Evolutionary conservation across 2,329 filamentous ascomycete species (phyloP).

Genomic region (Colletotrichum australisinense): DNA sequence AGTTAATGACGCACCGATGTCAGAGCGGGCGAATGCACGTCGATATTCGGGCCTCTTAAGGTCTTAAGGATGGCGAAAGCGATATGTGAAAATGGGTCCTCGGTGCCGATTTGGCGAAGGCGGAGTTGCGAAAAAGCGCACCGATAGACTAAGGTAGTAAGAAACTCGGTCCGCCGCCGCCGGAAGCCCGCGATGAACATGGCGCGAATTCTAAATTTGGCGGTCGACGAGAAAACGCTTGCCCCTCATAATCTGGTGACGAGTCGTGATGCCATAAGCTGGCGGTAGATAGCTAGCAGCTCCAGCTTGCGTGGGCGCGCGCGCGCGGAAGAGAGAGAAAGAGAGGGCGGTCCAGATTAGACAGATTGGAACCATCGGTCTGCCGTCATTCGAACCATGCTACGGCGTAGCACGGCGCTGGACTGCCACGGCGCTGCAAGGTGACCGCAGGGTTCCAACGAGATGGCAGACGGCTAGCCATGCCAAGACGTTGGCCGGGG

Average conservation of each 20-base stretch:
- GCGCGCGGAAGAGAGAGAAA: too few species aligned
- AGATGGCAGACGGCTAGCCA: conserved; percentile 25
- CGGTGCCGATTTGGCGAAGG: neutral
- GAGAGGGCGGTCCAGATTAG: too few species aligned
- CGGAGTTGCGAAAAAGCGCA: conserved; percentile 1
- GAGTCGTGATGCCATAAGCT: conserved; percentile 20
- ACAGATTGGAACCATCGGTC: conserved; percentile 9
- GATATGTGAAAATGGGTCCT: conserved; percentile 5
- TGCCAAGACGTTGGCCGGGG: conserved; percentile 27
- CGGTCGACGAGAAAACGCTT: neutral
- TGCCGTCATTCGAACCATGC: conserved; percentile 12
- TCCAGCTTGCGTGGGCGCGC: neutral
- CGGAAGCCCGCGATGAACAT: neutral
- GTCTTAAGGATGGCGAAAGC: neutral
- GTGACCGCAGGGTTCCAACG: conserved; percentile 28
- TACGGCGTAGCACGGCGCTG: conserved; percentile 21
- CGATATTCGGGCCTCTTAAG: conserved; percentile 18
- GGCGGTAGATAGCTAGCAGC: conserved; percentile 1
- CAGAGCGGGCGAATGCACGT: conserved; percentile 31
- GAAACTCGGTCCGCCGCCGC: neutral
- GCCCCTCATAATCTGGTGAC: neutral
- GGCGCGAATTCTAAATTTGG: conserved; percentile 11
- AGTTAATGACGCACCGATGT: conserved; percentile 27
- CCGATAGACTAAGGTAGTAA: neutral
- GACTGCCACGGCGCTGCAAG: conserved; percentile 23